Conservation (phyloP, 495 filamentous ascomycete genomes). For the Podospora pseudoanserina region DNA sequence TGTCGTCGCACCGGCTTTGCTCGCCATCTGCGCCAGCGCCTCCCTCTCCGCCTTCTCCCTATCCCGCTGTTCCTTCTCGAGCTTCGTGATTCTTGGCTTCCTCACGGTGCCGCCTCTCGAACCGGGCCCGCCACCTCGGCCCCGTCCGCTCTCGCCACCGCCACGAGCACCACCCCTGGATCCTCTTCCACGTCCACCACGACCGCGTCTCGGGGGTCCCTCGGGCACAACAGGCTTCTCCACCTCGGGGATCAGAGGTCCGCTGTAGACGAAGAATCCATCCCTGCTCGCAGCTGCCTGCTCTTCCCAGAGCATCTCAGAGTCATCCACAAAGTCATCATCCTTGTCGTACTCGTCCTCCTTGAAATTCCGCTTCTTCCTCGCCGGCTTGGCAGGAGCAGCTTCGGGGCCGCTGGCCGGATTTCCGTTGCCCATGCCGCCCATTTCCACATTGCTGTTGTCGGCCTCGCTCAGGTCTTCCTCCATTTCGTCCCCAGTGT, state of each 20-base stretch:
- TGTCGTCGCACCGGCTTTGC: background rate
- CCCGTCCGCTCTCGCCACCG: constrained; percentile 36
- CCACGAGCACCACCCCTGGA: constrained; percentile 51
- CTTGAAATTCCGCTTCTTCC: constrained; percentile 76
- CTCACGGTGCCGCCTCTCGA: constrained; percentile 74
- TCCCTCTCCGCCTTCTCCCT: constrained; percentile 50
- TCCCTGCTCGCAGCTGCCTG: constrained; percentile 90
- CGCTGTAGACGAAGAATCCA: constrained; percentile 85
- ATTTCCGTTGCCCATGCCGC: constrained; percentile 30
- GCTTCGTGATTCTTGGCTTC: constrained; percentile 78
- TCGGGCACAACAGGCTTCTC: constrained; percentile 78
- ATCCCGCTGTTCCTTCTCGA: constrained; percentile 71
- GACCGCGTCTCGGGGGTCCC: constrained; percentile 72
- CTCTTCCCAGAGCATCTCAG: constrained; percentile 92
- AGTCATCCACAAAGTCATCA: constrained; percentile 97
- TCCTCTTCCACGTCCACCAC: constrained; percentile 57
- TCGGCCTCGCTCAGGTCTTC: constrained; percentile 60
- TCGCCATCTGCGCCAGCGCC: constrained; percentile 27
- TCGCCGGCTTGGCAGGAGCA: constrained; percentile 57
- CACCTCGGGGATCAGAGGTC: constrained; percentile 78
- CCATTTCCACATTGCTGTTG: constrained; percentile 69
- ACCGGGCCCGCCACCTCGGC: constrained; percentile 65
- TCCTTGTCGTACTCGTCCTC: constrained; percentile 95
- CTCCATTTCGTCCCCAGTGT: constrained; percentile 72
- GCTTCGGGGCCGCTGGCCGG: constrained; percentile 49